Evolutionary conservation across 2,329 filamentous ascomycete species (phyloP).

Genomic region (Dichotomopilus funicola): DNA sequence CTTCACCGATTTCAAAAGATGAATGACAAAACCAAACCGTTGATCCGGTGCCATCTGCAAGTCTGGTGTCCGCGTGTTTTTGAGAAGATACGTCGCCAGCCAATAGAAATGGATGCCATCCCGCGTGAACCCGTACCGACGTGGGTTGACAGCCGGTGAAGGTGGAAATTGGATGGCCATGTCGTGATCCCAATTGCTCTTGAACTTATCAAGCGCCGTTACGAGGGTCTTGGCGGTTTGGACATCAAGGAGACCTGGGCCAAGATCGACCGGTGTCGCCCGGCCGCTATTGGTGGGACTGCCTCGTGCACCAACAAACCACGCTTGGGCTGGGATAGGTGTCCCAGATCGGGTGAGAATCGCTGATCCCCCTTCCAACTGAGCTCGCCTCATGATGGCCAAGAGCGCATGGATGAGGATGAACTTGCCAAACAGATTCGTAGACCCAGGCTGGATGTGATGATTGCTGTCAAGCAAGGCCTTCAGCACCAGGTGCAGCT

Average conservation of each 20-base stretch:
- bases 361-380: constrained; percentile 34
- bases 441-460: constrained; percentile 57
- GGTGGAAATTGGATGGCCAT: constrained; percentile 61
- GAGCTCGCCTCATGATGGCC: constrained; percentile 47
- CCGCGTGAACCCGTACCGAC: constrained; percentile 62
- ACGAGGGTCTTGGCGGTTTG: constrained; percentile 42
- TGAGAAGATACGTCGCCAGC: constrained; percentile 60
- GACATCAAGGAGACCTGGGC: constrained; percentile 35
- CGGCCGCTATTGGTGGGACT: constrained; percentile 39
- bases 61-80: constrained; percentile 48
- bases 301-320: constrained; percentile 38
- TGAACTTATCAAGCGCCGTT: constrained; percentile 64
- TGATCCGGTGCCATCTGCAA: constrained; percentile 51
- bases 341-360: constrained; percentile 41
- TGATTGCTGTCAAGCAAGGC: constrained; percentile 53
- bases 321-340: constrained; percentile 53
- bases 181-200: constrained; percentile 64
- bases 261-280: constrained; percentile 39
- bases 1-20: constrained; percentile 53
- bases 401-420: constrained; percentile 65
- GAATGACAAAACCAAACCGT: constrained; percentile 54
- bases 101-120: constrained; percentile 70
- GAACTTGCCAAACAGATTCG: constrained; percentile 69
- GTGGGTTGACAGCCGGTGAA: constrained; percentile 37
- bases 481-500: constrained; percentile 54